phyloP scores from a whole-genome alignment of 306 rosid genomes.

The Prunus mongolica region DNA sequence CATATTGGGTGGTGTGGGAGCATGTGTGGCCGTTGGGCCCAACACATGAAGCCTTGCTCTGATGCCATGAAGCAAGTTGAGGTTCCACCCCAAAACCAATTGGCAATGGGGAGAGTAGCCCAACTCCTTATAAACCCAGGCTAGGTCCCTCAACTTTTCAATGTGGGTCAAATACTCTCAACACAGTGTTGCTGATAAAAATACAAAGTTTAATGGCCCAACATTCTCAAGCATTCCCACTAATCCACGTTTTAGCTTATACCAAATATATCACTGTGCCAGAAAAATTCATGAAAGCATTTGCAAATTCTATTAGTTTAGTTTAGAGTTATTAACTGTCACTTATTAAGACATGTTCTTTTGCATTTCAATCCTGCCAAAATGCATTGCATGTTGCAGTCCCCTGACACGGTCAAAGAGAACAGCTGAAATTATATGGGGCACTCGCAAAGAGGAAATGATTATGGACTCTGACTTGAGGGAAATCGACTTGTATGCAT shows the following conservation, averaged over 20 bases:
- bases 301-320: neutral
- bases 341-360: neutral
- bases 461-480: conserved; percentile 60
- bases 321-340: neutral
- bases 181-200: neutral
- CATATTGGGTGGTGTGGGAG: no score
- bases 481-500: conserved; percentile 90
- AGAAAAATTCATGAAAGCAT: neutral
- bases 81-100: no score
- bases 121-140: no score
- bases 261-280: neutral
- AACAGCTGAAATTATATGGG: conserved; percentile 95
- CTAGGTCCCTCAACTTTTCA: no score
- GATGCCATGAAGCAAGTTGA: no score
- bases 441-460: conserved; percentile 44
- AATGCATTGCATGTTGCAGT: conserved; percentile 33
- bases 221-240: neutral
- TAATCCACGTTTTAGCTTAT: neutral
- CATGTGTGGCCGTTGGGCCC: no score
- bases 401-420: conserved; percentile 76
- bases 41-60: no score
- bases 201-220: neutral
- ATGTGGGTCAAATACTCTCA: no score
- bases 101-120: no score
- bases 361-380: neutral